Evolutionary conservation across 2,329 filamentous ascomycete species (phyloP), one percentile per base, ranked within the genome.

Genomic region (Plectosphaerella sp.): DNA sequence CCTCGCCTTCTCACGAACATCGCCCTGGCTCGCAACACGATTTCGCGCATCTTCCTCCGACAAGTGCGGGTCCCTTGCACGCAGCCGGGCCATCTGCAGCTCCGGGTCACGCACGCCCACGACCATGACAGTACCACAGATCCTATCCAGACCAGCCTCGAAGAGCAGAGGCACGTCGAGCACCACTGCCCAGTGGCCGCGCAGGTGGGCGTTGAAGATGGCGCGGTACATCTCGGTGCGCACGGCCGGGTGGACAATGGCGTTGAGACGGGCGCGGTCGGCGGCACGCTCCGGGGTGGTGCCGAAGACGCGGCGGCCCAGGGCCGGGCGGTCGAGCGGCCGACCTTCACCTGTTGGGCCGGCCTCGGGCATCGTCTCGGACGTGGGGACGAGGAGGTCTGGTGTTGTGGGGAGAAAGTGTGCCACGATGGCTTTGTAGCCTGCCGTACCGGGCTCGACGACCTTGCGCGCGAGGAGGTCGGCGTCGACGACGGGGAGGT

Each of bases 131-230:
- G 84, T 86, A 4, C 91, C 91, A 64, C 92, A 97, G 59, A 96
- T 82, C 41, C 84, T 75, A 68, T 99, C 94, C 70, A 96, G 85
- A 3, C 85, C 84, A 60, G 84, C 87, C 76, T 99, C 94, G 62
- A 97, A 97, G 42, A 99, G 78, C 50, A 99, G 74, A 49, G 94
- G 94, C 9, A 99, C 86, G 65, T 99, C 94, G 15, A 97, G 77
- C 36, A 99, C 87, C 4, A 96, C 91, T 0, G 91, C 92, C 91
- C 93, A 94, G 64, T 84, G 68, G 0, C 94, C 93, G 1, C 71
- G 71, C 14, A 94, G 51, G 64, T 96, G 97, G 60, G 82, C 83
- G 55, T 76, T 74, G n/a, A 91, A 64, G 52, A 97, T 80, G 47
- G 80, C 76, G 61, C 79, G 83, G 68, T 91, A 90, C 79, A 97